These are phyloP conservation scores for Pisolithus microcarpus DNA, from an alignment of 768 basidiomycete genomes.

Conservation along the genomic window DNA sequence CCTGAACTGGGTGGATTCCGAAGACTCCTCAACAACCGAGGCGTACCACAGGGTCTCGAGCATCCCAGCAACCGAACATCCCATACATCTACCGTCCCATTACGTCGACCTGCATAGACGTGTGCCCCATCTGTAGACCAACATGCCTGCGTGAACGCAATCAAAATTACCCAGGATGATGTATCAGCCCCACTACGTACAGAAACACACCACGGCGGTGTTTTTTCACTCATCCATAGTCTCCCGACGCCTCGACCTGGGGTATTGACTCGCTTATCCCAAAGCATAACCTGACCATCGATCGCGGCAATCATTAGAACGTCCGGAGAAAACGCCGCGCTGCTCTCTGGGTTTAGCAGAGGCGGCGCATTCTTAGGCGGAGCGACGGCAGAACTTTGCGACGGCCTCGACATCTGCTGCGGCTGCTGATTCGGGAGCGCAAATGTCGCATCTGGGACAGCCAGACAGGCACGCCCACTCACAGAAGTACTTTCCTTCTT, in stretches of 20 bases:
- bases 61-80: slow-evolving; percentile 80
- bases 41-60: slow-evolving; percentile 54
- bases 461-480: slow-evolving; percentile 16
- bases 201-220: slow-evolving; percentile 93
- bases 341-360: slow-evolving; percentile 54
- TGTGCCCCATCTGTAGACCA: slow-evolving; percentile 88
- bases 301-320: slow-evolving; percentile 83
- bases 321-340: slow-evolving; percentile 67
- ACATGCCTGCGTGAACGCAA: slow-evolving; percentile 57
- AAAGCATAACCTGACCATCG: slow-evolving; percentile 87
- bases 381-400: slow-evolving; percentile 32
- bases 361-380: slow-evolving; percentile 74
- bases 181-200: slow-evolving; percentile 39
- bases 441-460: slow-evolving; percentile 22
- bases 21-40: slow-evolving; percentile 72
- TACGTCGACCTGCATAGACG: slow-evolving; percentile 85
- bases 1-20: slow-evolving; percentile 86
- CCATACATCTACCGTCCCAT: slow-evolving; percentile 89
- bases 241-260: slow-evolving; percentile 70
- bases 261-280: slow-evolving; percentile 73
- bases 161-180: slow-evolving; percentile 1
- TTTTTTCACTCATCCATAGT: slow-evolving; percentile 85
- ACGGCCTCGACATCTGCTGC: slow-evolving; percentile 20
- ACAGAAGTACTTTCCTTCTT: slow-evolving; percentile 11
- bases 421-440: slow-evolving; percentile 15